Base-by-base conservation (phyloP, 495 filamentous ascomycete species). In the Acidiella bohemica region DNA sequence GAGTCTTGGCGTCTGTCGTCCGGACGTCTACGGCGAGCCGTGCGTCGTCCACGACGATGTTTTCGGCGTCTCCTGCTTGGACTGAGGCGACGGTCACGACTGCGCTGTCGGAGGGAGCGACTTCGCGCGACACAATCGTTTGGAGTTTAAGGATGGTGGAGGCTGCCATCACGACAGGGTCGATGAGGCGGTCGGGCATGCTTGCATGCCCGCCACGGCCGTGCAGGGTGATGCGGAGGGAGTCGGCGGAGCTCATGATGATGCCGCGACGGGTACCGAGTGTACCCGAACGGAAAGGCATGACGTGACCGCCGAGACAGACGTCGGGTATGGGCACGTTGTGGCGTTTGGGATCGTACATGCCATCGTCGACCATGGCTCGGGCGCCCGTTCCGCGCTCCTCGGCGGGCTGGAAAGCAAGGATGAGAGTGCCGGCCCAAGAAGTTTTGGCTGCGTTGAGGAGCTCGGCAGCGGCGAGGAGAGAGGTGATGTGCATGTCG, bases 371-470 rank as follows among this genome's bases (percentile, higher is more conserved):
- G 1, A 81, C 55, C 75, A 80, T 80, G 0, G 67, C 66, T 46
- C 62, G 57, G 1, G 75, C 75, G 0, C 76, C 76, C 0, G 53
- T 55, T n/a, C 61, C 60, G 2, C 59, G 53, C 49, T 80, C 76
- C 47, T 78, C 73, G 0, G 66, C 63, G 0, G 76, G 74, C 49
- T 81, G 76, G 55, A 81, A 80, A 13, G 73, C 47, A 26, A 66
- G 51, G 1, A 80, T 52, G 6, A 79, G 34, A 0, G 73, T 79
- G 0, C 76, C 75, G 9, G 32, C 49, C 75, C 75, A 81, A 13
- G 58, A 11, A 0, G 59, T 46, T 9, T 56, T 59, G 1, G 65
- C 60, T 5, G 46, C 33, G 18, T 54, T 39, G 12, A 80, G 53
- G 0, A 70, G 55, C 24, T 58, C 51, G 0, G 73, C 65, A 2